These are phyloP conservation scores for Kazachstania martiniae DNA, from an alignment of 805 yeast species.

Conservation along the genomic window DNA sequence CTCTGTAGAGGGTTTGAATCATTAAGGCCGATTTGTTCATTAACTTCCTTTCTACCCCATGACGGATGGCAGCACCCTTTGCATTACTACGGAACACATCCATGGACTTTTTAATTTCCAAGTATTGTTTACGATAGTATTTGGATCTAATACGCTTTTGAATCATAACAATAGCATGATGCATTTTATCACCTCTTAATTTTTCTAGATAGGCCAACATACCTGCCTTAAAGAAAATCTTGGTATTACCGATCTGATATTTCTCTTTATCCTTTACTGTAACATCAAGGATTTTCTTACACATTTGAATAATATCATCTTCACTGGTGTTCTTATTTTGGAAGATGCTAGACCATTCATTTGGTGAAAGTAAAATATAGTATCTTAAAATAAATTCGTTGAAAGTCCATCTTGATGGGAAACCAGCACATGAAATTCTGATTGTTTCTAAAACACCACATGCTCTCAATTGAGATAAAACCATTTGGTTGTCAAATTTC, in stretches of 20 bases:
- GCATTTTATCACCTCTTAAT: slow-evolving; percentile 66
- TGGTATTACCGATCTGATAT: slow-evolving; percentile 86
- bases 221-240: slow-evolving; percentile 93
- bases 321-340: slow-evolving; percentile 37
- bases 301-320: slow-evolving; percentile 50
- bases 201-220: slow-evolving; percentile 88
- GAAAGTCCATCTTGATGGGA: slow-evolving; percentile 93
- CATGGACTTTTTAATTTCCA: slow-evolving; percentile 44
- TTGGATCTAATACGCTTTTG: slow-evolving; percentile 72
- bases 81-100: slow-evolving; percentile 45
- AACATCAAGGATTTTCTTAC: slow-evolving; percentile 52
- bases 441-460: slow-evolving; percentile 98
- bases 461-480: slow-evolving; percentile 86
- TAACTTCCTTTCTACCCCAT: slow-evolving; percentile 40
- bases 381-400: slow-evolving; percentile 87
- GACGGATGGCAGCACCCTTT: slow-evolving; percentile 56
- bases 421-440: slow-evolving; percentile 93
- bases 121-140: slow-evolving; percentile 50
- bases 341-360: slow-evolving; percentile 53
- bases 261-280: slow-evolving; percentile 57
- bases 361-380: slow-evolving; percentile 68
- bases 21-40: slow-evolving; percentile 52
- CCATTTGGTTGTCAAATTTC: slow-evolving; percentile 94
- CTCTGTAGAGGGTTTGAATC: slow-evolving; percentile 62
- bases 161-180: slow-evolving; percentile 67